Percentiles rank a stretch among this genome's conserved stretches.
Conservation (phyloP, 257 asterid genomes). For the Solanum lycopersicoides region DNA sequence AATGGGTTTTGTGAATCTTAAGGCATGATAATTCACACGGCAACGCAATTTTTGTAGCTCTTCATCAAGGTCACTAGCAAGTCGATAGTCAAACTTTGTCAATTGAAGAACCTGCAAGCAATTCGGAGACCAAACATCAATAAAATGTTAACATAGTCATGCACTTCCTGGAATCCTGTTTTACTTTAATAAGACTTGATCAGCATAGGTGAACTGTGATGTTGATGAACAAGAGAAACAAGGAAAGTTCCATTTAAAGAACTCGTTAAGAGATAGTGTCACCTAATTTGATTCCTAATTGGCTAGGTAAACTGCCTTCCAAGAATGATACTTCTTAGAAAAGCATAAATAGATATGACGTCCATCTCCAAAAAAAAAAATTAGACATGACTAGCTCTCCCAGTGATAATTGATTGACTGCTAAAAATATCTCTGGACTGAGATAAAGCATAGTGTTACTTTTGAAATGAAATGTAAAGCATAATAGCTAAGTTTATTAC, state of each 20-base stretch:
- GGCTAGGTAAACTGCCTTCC: background rate
- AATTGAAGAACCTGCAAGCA: slow-evolving; percentile 87
- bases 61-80: slow-evolving; percentile 75
- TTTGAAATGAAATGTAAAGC: background rate
- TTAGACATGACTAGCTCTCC: background rate
- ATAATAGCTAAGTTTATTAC: background rate
- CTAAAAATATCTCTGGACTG: background rate
- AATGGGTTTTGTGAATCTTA: slow-evolving; percentile 79
- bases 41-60: slow-evolving; percentile 90
- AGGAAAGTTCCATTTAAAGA: background rate
- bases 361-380: background rate
- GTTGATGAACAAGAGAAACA: background rate
- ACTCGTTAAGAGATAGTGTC: background rate
- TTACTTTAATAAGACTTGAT: background rate
- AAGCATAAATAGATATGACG: background rate
- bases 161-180: background rate
- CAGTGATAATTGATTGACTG: background rate
- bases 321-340: background rate
- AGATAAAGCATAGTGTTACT: background rate
- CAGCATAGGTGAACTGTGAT: background rate
- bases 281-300: background rate
- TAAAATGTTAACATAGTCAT: background rate
- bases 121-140: background rate
- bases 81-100: slow-evolving; percentile 98
- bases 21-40: slow-evolving; percentile 88